Percentiles rank a stretch among this genome's conserved stretches.
Evolutionary conservation across 768 basidiomycete genomes (phyloP).

Genomic region (Chalciporus pseudorubinellus): DNA sequence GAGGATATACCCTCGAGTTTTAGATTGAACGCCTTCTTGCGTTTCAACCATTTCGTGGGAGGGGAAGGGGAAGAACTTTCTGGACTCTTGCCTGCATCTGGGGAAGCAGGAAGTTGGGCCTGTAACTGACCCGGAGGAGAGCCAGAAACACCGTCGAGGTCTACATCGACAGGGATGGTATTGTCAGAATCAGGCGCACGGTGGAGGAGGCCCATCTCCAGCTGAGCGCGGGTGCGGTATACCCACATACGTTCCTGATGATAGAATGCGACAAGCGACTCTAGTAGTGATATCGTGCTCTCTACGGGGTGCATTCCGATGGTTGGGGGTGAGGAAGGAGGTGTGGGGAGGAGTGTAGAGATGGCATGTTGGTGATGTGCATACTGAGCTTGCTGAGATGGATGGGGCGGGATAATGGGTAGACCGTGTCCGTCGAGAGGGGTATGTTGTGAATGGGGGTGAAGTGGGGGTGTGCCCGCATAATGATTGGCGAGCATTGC

Average conservation of each 20-base stretch:
- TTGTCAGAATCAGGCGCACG: slow-evolving; percentile 10
- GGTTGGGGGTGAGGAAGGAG: slow-evolving; percentile 32
- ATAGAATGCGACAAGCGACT: slow-evolving; percentile 64
- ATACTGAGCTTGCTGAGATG: slow-evolving; percentile 22
- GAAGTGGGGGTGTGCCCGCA: slow-evolving; percentile 16
- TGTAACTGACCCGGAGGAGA: slow-evolving; percentile 16
- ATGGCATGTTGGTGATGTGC: slow-evolving; percentile 25
- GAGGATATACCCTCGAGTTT: slow-evolving; percentile 44
- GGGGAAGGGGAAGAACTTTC: slow-evolving; percentile 31
- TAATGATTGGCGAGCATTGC: slow-evolving; percentile 72
- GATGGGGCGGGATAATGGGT: slow-evolving; percentile 25
- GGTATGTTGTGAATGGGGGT: slow-evolving; percentile 24
- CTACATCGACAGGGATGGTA: slow-evolving; percentile 4
- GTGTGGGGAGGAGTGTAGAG: slow-evolving; percentile 35
- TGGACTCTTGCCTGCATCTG: slow-evolving; percentile 27
- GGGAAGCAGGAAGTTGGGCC: slow-evolving; percentile 15
- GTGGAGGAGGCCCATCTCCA: slow-evolving; percentile 46
- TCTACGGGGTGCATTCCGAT: slow-evolving; percentile 37
- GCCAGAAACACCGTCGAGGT: slow-evolving; percentile 22
- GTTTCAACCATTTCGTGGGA: slow-evolving; percentile 46
- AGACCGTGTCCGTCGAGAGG: slow-evolving; percentile 25
- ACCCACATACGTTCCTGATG: slow-evolving; percentile 73
- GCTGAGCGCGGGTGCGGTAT: slow-evolving; percentile 58
- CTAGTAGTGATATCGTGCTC: slow-evolving; percentile 56
- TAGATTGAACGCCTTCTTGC: slow-evolving; percentile 60